Base-by-base conservation (phyloP, 176 grass and related monocot species). In the Oryza meyeriana region DNA sequence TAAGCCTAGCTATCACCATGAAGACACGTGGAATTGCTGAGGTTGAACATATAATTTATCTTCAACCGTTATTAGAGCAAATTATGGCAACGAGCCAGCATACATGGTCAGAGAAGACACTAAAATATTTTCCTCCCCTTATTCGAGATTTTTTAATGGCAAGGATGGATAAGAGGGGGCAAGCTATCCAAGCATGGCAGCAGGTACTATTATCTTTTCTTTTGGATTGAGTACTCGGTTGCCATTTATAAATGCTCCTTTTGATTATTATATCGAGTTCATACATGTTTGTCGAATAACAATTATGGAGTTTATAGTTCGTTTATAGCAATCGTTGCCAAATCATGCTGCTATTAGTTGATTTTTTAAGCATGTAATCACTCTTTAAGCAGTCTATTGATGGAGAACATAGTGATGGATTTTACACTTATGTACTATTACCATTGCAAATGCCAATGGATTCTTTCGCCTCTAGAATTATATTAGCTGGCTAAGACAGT, bases 71-170 rank as follows among this genome's bases (percentile, higher is more conserved):
- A 67, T 72, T 98, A 26, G 95, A 98, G 72, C 95, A 98, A 89
- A 98, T 98, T 85, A 98, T 98, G 95, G 90, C 95, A 40, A 95
- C 90, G 40, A 98, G 95, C 77, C 90, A 95, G 64, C 95, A 98
- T 86, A 88, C 95, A 58, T 98, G 95, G 95, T 98, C 95, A 31
- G 90, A 95, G 48, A 98, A 98, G 83, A 98, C 95, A 9, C 67
- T 98, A 64, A 84, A 87, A 8, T 80, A 95, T 85, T 98, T 98
- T 38, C 95, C 95, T 86, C 81, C 84, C 62, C 79, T 90, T 74
- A 98, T 98, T 78, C 90, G 92, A 29, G 95, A 98, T 20, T 91
- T 83, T 87, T 75, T 98, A 77, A 82, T 89, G 64, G 89, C 79
- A 25, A 91, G 93, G 75, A 84, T 84, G 41, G 95, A 98, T 82